Conservation (phyloP, 768 basidiomycete species). For the Gloeostereum incarnatum region DNA sequence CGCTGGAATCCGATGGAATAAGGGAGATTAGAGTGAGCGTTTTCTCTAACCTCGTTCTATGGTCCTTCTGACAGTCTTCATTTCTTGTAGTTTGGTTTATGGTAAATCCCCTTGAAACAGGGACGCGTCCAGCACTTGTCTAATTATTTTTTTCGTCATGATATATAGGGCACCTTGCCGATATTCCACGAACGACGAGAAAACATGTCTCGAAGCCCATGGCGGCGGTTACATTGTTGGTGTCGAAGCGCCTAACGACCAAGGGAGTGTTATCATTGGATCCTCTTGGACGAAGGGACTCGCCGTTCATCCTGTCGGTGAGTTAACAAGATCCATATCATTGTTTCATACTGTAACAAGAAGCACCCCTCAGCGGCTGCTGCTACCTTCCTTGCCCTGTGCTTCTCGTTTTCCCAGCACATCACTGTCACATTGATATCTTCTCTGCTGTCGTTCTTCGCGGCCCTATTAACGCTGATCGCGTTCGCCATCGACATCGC, state of each 20-base stretch:
- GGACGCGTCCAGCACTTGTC: constrained; percentile 1
- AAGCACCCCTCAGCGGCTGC: constrained; percentile 28
- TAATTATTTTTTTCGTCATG: background rate
- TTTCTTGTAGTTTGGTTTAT: constrained; percentile 63
- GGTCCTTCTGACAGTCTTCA: constrained; percentile 2
- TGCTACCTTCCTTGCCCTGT: constrained; percentile 49
- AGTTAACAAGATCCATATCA: constrained; percentile 13
- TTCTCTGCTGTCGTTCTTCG: constrained; percentile 58
- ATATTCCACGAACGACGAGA: constrained; percentile 30
- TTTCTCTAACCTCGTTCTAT: constrained; percentile 5
- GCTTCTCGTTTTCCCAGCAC: constrained; percentile 38
- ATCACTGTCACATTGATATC: constrained; percentile 42
- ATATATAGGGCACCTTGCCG: constrained; percentile 54
- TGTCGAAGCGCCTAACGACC: constrained; percentile 25
- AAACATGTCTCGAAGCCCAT: constrained; percentile 39
- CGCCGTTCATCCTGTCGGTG: constrained; percentile 69
- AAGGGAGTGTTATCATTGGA: constrained; percentile 30
- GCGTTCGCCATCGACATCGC: constrained; percentile 75
- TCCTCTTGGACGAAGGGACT: constrained; percentile 67
- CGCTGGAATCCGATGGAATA: constrained; percentile 19
- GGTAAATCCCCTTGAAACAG: constrained; percentile 31
- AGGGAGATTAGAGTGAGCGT: constrained; percentile 43
- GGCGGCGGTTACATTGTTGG: constrained; percentile 47
- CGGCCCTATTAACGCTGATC: constrained; percentile 57
- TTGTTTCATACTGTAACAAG: background rate